Conservation (phyloP, 129 eudicot species). For the Logfia minima region DNA sequence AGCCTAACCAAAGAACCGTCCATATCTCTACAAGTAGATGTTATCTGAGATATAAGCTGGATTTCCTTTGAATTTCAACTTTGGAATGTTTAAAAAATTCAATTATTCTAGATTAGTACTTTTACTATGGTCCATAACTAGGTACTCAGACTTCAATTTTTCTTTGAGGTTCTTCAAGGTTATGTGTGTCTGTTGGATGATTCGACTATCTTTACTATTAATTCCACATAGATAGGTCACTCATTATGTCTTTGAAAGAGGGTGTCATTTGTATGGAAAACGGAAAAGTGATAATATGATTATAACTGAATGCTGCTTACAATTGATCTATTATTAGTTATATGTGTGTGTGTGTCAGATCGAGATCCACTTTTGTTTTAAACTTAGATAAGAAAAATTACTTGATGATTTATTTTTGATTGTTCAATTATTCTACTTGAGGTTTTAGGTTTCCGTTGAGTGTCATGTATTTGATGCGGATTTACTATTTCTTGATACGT, state of each 20-base stretch:
- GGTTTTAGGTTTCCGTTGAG: not conserved
- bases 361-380: not conserved
- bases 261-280: not conserved
- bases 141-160: not conserved
- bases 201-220: not conserved
- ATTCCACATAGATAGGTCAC: not conserved
- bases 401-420: not conserved
- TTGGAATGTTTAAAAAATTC: not conserved
- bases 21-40: not conserved
- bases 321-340: not conserved
- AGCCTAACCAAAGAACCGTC: not conserved
- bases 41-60: not conserved
- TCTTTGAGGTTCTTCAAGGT: not conserved
- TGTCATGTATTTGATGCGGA: conserved; percentile 4
- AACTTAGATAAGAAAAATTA: not conserved
- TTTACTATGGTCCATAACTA: not conserved
- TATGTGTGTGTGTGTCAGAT: not conserved
- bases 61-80: not conserved
- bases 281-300: not conserved
- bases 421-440: not conserved
- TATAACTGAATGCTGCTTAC: not conserved
- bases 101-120: not conserved
- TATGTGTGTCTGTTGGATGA: not conserved
- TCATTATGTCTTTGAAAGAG: not conserved
- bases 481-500: conserved; percentile 17